Evolutionary conservation across 345 rosid species (phyloP), one percentile per base, ranked within the genome.

Genomic region (Citrus hindsii): DNA sequence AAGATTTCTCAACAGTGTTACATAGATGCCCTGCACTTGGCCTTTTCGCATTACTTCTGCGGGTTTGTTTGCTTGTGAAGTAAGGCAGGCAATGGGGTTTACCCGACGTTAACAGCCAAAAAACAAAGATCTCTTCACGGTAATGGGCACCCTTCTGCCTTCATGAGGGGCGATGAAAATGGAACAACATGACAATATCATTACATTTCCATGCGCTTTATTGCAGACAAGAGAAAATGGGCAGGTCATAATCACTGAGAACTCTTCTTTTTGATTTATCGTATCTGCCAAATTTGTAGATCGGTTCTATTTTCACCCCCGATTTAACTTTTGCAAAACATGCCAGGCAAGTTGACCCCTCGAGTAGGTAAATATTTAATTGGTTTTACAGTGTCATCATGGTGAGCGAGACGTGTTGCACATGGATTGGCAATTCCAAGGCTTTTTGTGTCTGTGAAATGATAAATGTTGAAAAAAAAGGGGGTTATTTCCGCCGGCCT

Each of bases 201-300:
- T 71, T 59, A 28, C 70, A 33, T 42, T 79, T 68, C 25, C 61
- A 30, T 51, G 74, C 0, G 60, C 28, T 40, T 60, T 16, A 53
- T 75, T 66, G 85, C 77, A 67, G 89, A 83, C 88, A 86, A 56
- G 55, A 58, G 69, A 75, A 79, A 80, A 80, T 86, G 89, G 88
- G 85, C 59, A 76, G 22, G n/a, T 61, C 73, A 85, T 80, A 51
- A 82, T 88, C 60, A 72, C 75, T 74, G 25, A 25, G 22, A n/a
- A 16, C 70, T 71, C 53, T 69, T 75, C 60, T 56, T 68, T 68
- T 28, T 63, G 59, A 33, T 40, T 38, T 42, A 48, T 19, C 8
- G 32, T 28, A 69, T 79, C 30, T 32, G 48, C 70, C 40, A 66
- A 8, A 18, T 70, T 35, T 42, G 18, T 6, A 69, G 40, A 58